Percentiles rank a stretch among this genome's conserved stretches.
phyloP scores from a whole-genome alignment of 768 basidiomycete genomes.

The Phlebiopsis flavidoalba region DNA sequence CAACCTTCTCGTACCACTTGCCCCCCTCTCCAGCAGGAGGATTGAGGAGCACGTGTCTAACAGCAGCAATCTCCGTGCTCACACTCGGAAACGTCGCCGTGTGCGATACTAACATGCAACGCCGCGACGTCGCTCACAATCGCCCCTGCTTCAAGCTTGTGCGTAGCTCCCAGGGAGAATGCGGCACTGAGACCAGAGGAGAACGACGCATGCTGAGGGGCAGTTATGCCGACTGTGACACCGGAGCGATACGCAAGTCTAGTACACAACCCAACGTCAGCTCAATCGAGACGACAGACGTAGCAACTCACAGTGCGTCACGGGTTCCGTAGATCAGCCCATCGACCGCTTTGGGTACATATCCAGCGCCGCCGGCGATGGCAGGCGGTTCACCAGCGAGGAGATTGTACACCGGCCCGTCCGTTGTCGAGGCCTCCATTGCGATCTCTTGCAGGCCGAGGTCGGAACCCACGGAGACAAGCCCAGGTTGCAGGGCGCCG shows the following conservation, averaged over 20 bases:
- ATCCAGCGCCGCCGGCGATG: conserved; percentile 36
- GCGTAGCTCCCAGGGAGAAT: conserved; percentile 34
- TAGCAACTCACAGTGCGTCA: conserved; percentile 22
- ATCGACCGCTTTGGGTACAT: conserved; percentile 57
- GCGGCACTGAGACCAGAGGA: conserved; percentile 36
- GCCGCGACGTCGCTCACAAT: conserved; percentile 34
- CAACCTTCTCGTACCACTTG: conserved; percentile 29
- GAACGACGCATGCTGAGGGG: conserved; percentile 27
- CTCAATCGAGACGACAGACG: not conserved
- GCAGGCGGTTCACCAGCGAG: conserved; percentile 34
- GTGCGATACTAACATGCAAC: conserved; percentile 34
- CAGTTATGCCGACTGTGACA: conserved; percentile 37
- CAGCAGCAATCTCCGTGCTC: conserved; percentile 72
- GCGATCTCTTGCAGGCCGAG: conserved; percentile 62
- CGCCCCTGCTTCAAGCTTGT: conserved; percentile 38
- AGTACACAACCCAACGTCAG: not conserved
- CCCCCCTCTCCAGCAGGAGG: conserved; percentile 21
- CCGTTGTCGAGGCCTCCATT: conserved; percentile 51
- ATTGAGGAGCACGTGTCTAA: conserved; percentile 57
- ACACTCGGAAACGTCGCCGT: conserved; percentile 49
- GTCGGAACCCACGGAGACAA: conserved; percentile 57
- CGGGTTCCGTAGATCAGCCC: conserved; percentile 45
- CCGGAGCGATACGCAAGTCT: conserved; percentile 43
- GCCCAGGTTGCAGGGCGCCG: conserved; percentile 56
- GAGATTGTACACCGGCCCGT: conserved; percentile 52